Base-by-base conservation (phyloP, 2,329 filamentous ascomycete species). In the Trichoderma sp. region DNA sequence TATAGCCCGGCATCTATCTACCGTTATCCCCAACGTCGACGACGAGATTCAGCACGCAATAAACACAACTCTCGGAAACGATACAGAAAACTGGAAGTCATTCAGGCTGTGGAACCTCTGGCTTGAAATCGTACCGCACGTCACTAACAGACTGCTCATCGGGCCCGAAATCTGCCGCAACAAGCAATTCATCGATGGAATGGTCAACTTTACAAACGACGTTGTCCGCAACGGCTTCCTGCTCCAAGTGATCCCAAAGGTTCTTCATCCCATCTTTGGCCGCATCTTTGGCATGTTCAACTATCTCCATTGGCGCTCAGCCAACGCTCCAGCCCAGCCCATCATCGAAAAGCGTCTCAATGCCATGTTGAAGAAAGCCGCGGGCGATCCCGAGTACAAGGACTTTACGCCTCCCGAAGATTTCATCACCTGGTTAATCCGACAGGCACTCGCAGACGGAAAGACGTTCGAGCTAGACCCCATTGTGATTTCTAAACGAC, bases 391-490 rank as follows among this genome's bases (percentile, higher is more conserved):
- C 1, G 80, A 78, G 3, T 82, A 81, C 70, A 81, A 83, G 28
- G 73, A 78, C 32, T 85, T 82, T 80, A 75, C 79, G 4, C 82
- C 84, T 7, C 86, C 87, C 0, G 86, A 89, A 62, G 87, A 89
- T 78, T 88, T 86, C 74, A 79, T 90, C 32, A 88, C 85, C 6
- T 90, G 88, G 88, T 81, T 83, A 60, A 87, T 90, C 71, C 83
- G 84, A 18, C 82, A 85, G 28, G 87, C 88, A 18, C 78, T 79
- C 39, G 79, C 80, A 0, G 87, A 89, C 68, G 80, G 80, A 6
- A 80, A 80, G 4, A 3, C 69, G 0, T 75, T 76, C 9, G 86
- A 89, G 71, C 81, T 87, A 26, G 79, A 85, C 28, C 83, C 87
- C 0, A 76, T 80, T 3, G 81, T 82, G 56, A 83, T 90, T 18